These are phyloP conservation scores for Rhododendron henanense DNA, from an alignment of 148 eudicot genomes.

Conservation along the genomic window DNA sequence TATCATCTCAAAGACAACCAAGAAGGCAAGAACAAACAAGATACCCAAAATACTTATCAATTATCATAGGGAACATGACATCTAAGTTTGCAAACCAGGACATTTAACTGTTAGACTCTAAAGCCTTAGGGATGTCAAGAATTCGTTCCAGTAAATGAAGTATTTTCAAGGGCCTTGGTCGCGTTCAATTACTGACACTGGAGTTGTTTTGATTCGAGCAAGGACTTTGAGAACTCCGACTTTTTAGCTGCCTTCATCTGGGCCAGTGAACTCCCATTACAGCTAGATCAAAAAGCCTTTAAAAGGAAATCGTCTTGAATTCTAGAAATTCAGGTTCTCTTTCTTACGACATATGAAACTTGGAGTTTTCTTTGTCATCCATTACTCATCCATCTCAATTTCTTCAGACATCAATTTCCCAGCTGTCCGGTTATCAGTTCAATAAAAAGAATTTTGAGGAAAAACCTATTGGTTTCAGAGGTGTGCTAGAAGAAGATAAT, in stretches of 20 bases:
- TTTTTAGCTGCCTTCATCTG: background rate
- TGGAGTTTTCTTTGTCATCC: background rate
- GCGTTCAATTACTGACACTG: background rate
- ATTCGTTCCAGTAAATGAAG: background rate
- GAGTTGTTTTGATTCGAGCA: background rate
- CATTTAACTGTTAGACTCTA: background rate
- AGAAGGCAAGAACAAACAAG: background rate
- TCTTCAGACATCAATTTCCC: background rate
- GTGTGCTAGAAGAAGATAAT: background rate
- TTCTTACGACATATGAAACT: background rate
- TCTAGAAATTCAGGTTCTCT: background rate
- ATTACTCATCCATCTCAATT: background rate
- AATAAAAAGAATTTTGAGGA: background rate
- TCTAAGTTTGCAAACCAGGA: background rate
- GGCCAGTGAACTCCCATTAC: background rate
- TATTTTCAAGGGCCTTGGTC: background rate
- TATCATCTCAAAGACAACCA: background rate
- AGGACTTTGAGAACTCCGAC: background rate
- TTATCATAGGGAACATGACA: background rate
- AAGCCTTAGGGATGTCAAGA: background rate
- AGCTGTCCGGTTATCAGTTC: too few relatives aligned
- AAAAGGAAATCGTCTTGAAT: background rate
- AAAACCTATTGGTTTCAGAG: background rate
- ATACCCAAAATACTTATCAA: background rate
- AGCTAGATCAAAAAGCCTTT: background rate